Base-by-base conservation (phyloP, 192 early-diverging fungal genomes). In the Coemansia aciculifera region DNA sequence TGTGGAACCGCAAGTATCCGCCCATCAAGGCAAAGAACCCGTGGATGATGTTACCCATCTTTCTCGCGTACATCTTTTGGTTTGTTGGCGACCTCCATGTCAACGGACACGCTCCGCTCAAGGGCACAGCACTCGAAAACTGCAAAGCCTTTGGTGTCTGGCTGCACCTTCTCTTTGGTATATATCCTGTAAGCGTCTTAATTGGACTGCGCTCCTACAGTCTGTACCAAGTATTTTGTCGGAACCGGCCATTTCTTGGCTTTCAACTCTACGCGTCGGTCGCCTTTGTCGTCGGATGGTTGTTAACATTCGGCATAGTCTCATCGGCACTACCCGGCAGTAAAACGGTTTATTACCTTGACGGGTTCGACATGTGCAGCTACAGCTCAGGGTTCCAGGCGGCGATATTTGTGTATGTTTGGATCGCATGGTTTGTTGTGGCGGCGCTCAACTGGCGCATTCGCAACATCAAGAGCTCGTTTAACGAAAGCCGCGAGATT, bases 11-110 rank as follows among this genome's bases (percentile, higher is more conserved):
- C 60, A 73, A 69, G 56, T 85, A 80, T 62, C 69, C 83, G 57
- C 83, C 83, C 32, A 67, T 85, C 19, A 85, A 85, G 54, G 77
- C 83, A 23, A 85, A 85, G 48, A 75, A 80, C 40, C 78, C 73
- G 27, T 64, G 69, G 11, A 65, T 80, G 15, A 81, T 81, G 83
- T 64, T 60, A 11, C 39, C 61, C 9, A 69, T 66, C 52, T 31
- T 81, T 29, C 27, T 77, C 0, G 54, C 68, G 0, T 62, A 74
- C 52, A 72, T 78, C 19, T 64, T 85, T 3, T 85, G 75, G 75
- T 84, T 77, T 51, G 40, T 85, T 12, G 78, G 83, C 67, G 78
- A 85, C 64, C 61, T 82, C 4, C 74, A 77, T 3, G 68, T 77
- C n/a, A 82, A 82, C 12, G 69, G 72, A 19, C 75, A 84, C 27